These are phyloP conservation scores for Trametes gibbosa DNA, from an alignment of 768 basidiomycete species.

Conservation along the genomic window DNA sequence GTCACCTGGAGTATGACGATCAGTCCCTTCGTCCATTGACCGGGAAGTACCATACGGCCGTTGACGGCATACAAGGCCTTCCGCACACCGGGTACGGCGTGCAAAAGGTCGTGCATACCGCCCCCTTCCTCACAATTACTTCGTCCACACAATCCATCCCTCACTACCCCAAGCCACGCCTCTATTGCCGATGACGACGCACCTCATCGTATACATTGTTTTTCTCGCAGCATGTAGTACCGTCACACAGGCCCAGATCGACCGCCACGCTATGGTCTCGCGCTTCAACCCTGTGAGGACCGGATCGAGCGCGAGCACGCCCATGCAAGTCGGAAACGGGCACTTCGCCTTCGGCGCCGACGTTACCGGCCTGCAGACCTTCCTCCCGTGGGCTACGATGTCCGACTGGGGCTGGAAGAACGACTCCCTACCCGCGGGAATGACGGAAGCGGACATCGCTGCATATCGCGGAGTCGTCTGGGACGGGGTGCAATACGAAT, in stretches of 20 bases:
- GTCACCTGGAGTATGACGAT: constrained; percentile 4
- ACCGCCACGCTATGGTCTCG: constrained; percentile 42
- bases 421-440: constrained; percentile 46
- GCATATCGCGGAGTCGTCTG: constrained; percentile 48
- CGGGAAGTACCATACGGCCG: neutral
- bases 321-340: constrained; percentile 61
- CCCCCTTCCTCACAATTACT: neutral
- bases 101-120: neutral
- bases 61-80: neutral
- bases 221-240: neutral
- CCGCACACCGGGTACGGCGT: neutral
- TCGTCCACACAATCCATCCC: neutral
- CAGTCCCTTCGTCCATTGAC: neutral
- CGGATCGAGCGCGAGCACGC: constrained; percentile 44
- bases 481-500: constrained; percentile 53
- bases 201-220: neutral
- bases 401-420: constrained; percentile 65
- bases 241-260: neutral
- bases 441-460: constrained; percentile 43
- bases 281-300: constrained; percentile 50
- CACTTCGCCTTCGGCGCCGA: constrained; percentile 62
- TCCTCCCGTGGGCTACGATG: constrained; percentile 53
- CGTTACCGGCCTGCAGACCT: constrained; percentile 56
- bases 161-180: neutral
- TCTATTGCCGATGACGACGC: neutral